Conservation (phyloP, 176 grass and related monocot genomes). For the Coix lacrymajobi region DNA sequence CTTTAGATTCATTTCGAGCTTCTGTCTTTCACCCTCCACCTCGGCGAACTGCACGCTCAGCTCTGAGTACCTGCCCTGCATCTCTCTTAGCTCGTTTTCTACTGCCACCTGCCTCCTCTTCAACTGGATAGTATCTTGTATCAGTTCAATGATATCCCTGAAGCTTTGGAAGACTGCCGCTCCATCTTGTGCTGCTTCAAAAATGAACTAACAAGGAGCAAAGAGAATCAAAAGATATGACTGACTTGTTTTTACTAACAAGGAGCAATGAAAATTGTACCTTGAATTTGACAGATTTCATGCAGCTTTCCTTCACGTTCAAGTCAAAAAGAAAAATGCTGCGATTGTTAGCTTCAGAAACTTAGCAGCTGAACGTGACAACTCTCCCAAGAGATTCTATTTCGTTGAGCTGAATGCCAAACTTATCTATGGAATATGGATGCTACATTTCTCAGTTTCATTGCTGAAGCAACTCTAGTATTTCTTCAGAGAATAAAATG, state of each 20-base stretch:
- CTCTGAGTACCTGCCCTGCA: conserved; percentile 85
- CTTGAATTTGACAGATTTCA: not conserved
- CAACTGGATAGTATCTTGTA: conserved; percentile 81
- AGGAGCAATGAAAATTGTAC: not conserved
- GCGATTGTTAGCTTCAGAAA: no score
- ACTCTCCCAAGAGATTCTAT: no score
- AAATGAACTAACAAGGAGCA: conserved; percentile 53
- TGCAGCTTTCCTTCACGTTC: no score
- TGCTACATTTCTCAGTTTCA: no score
- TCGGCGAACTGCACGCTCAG: conserved; percentile 89
- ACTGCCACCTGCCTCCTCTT: conserved; percentile 60
- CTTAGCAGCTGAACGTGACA: not conserved
- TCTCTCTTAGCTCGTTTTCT: conserved; percentile 72
- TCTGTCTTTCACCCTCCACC: conserved; percentile 80
- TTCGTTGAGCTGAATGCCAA: no score
- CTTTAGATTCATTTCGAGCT: conserved; percentile 70
- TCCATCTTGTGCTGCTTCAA: no score
- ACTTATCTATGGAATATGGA: no score
- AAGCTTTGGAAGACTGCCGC: conserved; percentile 87
- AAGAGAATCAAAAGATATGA: not conserved
- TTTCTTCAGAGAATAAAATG: no score
- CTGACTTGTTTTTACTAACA: not conserved
- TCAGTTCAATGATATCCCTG: conserved; percentile 90
- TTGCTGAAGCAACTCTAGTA: no score
- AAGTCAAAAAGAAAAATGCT: no score